phyloP scores from a whole-genome alignment of 148 eudicot species.

The Pouteria glomerata region DNA sequence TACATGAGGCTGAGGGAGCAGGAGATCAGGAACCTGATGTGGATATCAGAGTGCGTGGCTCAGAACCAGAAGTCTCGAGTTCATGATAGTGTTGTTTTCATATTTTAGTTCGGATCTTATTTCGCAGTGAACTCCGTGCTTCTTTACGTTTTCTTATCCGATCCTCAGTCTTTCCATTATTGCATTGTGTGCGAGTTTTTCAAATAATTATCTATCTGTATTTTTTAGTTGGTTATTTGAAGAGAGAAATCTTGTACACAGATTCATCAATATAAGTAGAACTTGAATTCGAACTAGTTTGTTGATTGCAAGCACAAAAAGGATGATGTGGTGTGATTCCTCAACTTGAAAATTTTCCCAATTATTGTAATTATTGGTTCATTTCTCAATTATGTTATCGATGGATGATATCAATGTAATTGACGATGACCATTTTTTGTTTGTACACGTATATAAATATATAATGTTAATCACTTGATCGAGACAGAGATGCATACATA shows the following conservation, averaged over 20 bases:
- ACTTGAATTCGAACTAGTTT: background rate
- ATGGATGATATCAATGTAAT: no score
- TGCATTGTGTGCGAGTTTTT: background rate
- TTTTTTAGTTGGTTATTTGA: background rate
- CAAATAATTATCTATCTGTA: background rate
- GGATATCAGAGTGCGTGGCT: constrained; percentile 98
- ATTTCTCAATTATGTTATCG: no score
- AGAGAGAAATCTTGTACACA: background rate
- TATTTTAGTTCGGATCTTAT: constrained; percentile 39
- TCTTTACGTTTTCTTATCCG: constrained; percentile 6
- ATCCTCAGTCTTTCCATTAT: background rate
- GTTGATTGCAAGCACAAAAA: background rate
- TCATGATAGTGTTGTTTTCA: constrained; percentile 96
- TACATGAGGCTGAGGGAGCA: constrained; percentile 95
- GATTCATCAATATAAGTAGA: background rate
- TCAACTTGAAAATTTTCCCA: no score
- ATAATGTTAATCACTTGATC: no score
- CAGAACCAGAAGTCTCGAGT: constrained; percentile 96
- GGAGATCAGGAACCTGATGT: constrained; percentile 97
- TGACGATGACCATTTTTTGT: no score
- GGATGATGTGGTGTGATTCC: no score
- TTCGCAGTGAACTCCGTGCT: background rate
- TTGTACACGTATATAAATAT: no score
- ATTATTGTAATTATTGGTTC: no score
- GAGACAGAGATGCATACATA: no score